Base-by-base conservation (phyloP, 495 filamentous ascomycete species). In the Aspergillus biplanus region DNA sequence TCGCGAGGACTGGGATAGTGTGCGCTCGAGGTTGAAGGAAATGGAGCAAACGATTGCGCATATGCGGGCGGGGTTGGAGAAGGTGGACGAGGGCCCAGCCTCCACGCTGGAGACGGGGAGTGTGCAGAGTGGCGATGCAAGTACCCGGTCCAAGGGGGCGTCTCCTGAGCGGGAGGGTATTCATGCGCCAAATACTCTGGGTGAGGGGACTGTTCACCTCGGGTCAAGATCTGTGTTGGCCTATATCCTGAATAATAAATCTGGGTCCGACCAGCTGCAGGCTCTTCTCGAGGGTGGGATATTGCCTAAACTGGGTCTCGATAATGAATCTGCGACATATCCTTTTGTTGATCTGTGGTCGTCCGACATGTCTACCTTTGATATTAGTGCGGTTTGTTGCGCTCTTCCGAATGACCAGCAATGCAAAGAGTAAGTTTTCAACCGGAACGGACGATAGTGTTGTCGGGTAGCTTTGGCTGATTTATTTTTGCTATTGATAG, bases 241-340 rank as follows among this genome's bases (percentile, higher is more conserved):
- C n/a, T 82, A 80, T 65, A 77, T 82, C 78, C 54, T 86, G 83
- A 69, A 86, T 84, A 73, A 90, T 49, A 77, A 77, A 85, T 78
- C 83, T 85, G 68, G 90, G 79, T 65, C 86, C 81, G 76, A 89
- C 83, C 78, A 87, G 82, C 78, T 87, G 37, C 85, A 83, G 39
- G 85, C 83, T 27, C 77, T 93, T 18, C 69, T 93, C 53, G 86
- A 91, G 67, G 89, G 89, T 56, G 90, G 88, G 65, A 91, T 95
- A 73, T 79, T 92, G 42, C 90, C 91, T 5, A 89, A 93, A 33
- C 82, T 95, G 39, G 91, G 90, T 12, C 83, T 95, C 16, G 91
- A 94, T 68, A 92, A 92, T 63, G 90, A 92, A 59, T 84, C 83
- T 37, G 90, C 91, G 32, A 91, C 91, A 27, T 95, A 93, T 73